Evolutionary conservation across 2,329 filamentous ascomycete species (phyloP), one percentile per base, ranked within the genome.

Genomic region (Colletotrichum higginsianum): DNA sequence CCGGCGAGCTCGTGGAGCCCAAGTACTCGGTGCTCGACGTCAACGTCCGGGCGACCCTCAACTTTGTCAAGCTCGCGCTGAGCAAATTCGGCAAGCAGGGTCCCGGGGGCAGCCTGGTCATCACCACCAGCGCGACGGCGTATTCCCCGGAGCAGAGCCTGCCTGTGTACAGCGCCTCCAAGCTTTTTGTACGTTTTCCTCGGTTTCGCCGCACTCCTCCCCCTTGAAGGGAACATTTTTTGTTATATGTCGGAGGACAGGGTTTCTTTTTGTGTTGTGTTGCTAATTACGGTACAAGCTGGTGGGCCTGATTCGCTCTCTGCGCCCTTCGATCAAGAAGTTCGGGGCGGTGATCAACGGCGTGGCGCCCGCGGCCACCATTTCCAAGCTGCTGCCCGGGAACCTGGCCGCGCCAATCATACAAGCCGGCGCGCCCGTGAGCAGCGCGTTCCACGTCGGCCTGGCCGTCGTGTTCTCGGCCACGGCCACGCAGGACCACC

Each of bases 381-480:
- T 79, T 35, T 80, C 81, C 3, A 75, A 67, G 12, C 40, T 83
- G 2, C 71, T 84, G 1, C 78, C 80, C 2, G 49, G 42, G 2
- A 62, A 83, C 35, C 72, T 83, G 6, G 77, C 79, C 4, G 76
- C 71, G 1, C 78, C 79, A 0, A 78, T 83, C 49, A 76, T 78
- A 13, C 23, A 30, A 13, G 74, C 74, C 4, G 81, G 80, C 0
- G 62, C 80, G 4, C 81, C 81, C 0, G 76, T 82, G 12, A 81
- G 80, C 74, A 72, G 70, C 3, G 76, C 82, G 0, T 67, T 79
- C 12, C 75, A 75, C 63, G 82, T 82, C 0, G 82, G 78, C 0
- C 74, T 79, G 3, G 82, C 82, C 2, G 42, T 84, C 0, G 81
- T 79, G 6, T 81, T 81, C 68, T 81, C 83, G 4, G 82, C 82